phyloP scores from a whole-genome alignment of 2,329 filamentous ascomycete species.

The Neonectria punicea region DNA sequence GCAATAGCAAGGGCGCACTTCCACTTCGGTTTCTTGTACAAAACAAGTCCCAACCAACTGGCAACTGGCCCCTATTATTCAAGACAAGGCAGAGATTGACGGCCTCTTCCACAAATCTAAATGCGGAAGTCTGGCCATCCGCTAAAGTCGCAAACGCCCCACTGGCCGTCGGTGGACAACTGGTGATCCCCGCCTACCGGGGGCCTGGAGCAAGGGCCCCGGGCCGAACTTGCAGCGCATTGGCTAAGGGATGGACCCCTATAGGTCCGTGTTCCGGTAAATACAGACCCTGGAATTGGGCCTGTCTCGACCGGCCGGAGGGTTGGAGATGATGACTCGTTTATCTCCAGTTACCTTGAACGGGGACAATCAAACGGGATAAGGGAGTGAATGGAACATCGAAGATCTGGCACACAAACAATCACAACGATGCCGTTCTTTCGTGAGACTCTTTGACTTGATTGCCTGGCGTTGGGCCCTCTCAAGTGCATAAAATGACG shows the following conservation, averaged over 20 bases:
- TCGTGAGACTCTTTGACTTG: not conserved
- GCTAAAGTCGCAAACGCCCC: slow-evolving; percentile 25
- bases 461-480: not conserved
- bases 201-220: slow-evolving; percentile 5
- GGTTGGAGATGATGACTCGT: not conserved
- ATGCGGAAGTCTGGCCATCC: slow-evolving; percentile 19
- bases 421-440: not conserved
- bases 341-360: not conserved
- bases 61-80: slow-evolving; percentile 19
- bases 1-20: not conserved
- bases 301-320: slow-evolving; percentile 4
- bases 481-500: not conserved
- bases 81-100: slow-evolving; percentile 23
- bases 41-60: not conserved
- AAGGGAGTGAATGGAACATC: not conserved
- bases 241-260: not conserved
- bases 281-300: slow-evolving; percentile 7
- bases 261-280: slow-evolving; percentile 9
- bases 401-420: not conserved
- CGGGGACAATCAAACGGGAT: not conserved
- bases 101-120: slow-evolving; percentile 20
- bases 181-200: slow-evolving; percentile 3
- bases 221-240: not conserved
- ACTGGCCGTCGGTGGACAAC: slow-evolving; percentile 4
- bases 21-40: slow-evolving; percentile 7